These are phyloP conservation scores for Verticillium nonalfalfae DNA, from an alignment of 2,329 filamentous ascomycete species.

Conservation along the genomic window DNA sequence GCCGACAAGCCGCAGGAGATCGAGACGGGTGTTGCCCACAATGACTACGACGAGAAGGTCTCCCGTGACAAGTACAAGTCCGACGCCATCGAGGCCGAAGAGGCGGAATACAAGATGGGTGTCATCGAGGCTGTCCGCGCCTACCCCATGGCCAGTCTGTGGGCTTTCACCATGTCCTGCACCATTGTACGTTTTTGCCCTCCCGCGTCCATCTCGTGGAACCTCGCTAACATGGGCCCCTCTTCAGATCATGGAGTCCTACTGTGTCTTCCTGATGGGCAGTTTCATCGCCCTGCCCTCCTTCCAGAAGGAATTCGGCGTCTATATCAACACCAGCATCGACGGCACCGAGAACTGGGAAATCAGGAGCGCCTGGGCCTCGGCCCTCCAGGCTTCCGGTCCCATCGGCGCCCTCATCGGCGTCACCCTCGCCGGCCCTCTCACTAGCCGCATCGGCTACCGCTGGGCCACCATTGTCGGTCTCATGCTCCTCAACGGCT, in stretches of 20 bases:
- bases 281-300: slow-evolving; percentile 16
- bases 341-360: slow-evolving; percentile 20
- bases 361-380: slow-evolving; percentile 24
- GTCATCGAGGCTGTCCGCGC: slow-evolving; percentile 23
- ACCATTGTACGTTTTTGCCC: slow-evolving; percentile 36
- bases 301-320: slow-evolving; percentile 19
- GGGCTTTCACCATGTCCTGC: slow-evolving; percentile 31
- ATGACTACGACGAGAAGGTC: slow-evolving; percentile 26
- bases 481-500: slow-evolving; percentile 50
- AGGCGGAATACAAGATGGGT: slow-evolving; percentile 23
- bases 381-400: slow-evolving; percentile 14
- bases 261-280: slow-evolving; percentile 14
- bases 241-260: slow-evolving; percentile 31
- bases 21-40: too few species aligned
- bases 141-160: slow-evolving; percentile 28
- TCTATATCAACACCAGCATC: slow-evolving; percentile 12
- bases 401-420: slow-evolving; percentile 54
- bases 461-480: slow-evolving; percentile 50
- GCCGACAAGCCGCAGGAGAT: too few species aligned
- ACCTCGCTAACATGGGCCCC: neutral
- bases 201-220: too few species aligned
- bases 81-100: slow-evolving; percentile 52
- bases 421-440: slow-evolving; percentile 52
- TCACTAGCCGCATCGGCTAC: slow-evolving; percentile 53
- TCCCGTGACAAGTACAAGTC: slow-evolving; percentile 35